Evolutionary conservation across 1,284 basidiomycete species (phyloP).

Genomic region (Blastosporella zonata): DNA sequence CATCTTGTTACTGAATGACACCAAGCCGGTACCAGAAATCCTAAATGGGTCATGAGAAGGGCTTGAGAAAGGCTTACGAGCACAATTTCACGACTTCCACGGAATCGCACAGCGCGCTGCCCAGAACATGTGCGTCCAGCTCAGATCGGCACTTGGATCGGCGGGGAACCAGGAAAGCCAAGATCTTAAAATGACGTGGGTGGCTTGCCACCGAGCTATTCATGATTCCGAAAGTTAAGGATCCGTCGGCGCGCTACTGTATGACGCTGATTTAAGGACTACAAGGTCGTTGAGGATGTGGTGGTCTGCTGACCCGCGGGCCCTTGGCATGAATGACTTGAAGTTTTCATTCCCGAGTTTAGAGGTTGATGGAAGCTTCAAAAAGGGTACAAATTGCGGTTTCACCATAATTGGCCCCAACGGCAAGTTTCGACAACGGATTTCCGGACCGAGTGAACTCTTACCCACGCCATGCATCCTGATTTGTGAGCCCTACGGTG

Average conservation of each 20-base stretch:
- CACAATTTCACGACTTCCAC: not conserved
- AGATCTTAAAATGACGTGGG: not conserved
- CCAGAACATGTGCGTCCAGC: not conserved
- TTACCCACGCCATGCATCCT: no score
- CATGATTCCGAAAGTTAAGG: not conserved
- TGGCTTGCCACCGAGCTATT: not conserved
- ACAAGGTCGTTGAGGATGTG: no score
- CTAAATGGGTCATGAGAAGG: not conserved
- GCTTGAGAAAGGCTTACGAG: not conserved
- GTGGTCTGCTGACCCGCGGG: no score
- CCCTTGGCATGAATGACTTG: no score
- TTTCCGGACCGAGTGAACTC: no score
- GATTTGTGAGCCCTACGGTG: not conserved
- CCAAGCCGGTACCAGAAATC: not conserved
- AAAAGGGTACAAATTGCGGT: no score
- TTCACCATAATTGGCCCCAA: no score
- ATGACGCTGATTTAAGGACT: not conserved
- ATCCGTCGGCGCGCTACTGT: not conserved
- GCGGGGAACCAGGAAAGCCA: not conserved
- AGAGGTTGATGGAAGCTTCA: no score
- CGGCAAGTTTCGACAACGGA: no score
- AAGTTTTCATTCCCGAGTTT: no score
- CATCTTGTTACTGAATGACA: not conserved
- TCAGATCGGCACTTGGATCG: no score
- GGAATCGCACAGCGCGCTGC: not conserved